These are phyloP conservation scores for Chrysanthemum lavandulifolium DNA, from an alignment of 129 eudicot genomes.

Conservation along the genomic window DNA sequence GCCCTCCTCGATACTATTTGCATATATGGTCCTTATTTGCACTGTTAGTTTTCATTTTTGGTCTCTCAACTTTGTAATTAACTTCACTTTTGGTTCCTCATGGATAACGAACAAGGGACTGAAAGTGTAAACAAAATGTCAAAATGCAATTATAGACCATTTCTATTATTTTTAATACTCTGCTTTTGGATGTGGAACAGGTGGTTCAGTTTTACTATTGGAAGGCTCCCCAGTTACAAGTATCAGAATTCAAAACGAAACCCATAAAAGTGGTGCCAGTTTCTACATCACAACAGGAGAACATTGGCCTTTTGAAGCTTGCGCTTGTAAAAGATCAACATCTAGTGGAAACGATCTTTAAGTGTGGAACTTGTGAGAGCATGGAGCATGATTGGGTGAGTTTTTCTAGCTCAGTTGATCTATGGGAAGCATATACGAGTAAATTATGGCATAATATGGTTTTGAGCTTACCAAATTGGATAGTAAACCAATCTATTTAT, in stretches of 20 bases:
- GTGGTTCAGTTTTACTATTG: slow-evolving; percentile 75
- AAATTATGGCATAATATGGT: slow-evolving; percentile 47
- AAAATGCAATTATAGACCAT: no score
- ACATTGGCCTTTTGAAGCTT: slow-evolving; percentile 31
- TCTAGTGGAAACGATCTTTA: slow-evolving; percentile 36
- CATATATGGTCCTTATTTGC: no score
- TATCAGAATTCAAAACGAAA: slow-evolving; percentile 23
- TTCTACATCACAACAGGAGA: slow-evolving; percentile 40
- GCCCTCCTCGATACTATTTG: no score
- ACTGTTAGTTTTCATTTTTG: no score
- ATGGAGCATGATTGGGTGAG: slow-evolving; percentile 38
- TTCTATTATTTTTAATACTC: neutral
- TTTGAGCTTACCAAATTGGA: slow-evolving; percentile 64
- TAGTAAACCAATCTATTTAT: slow-evolving; percentile 49
- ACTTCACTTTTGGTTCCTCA: no score
- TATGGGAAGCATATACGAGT: slow-evolving; percentile 67
- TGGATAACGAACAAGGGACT: no score
- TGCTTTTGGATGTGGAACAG: slow-evolving; percentile 38
- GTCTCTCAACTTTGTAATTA: no score
- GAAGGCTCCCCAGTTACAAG: slow-evolving; percentile 40
- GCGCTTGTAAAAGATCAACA: slow-evolving; percentile 50
- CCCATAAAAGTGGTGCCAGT: slow-evolving; percentile 25
- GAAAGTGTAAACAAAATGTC: no score
- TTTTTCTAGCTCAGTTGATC: slow-evolving; percentile 47
- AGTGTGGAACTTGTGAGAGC: neutral